Base-by-base conservation (phyloP, 129 eudicot species). In the Pittosporum tobira region DNA sequence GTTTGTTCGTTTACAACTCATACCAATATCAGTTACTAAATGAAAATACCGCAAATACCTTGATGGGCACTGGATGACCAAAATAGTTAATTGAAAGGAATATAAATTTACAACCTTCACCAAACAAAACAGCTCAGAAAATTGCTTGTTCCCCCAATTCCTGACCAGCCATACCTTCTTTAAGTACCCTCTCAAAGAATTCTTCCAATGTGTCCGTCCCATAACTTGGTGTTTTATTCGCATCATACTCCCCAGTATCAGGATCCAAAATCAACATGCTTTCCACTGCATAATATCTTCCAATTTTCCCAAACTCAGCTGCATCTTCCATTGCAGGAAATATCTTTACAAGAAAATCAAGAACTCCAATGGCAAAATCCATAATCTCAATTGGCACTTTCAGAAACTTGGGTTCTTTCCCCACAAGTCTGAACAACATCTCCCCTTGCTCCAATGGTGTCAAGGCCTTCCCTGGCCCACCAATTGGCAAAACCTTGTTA, bases 381-480 rank as follows among this genome's bases (percentile, higher is more conserved):
- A 90, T 90, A 2, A 90, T 81, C 62, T 81, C 86, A 36, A 90
- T 90, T 0, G 97, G 97, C 13, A 90, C 97, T 68, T 90, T 90
- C 5, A 90, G 43, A 49, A 90, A 85, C 71, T 75, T 82, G 1
- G 97, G 94, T 12, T 90, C 73, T 67, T 80, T 90, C 18, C 95
- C 95, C 14, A 61, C 74, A 26, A 90, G 83, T 40, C 59, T 85
- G 76, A 79, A 90, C 75, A 90, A 54, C 86, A 90, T 82, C 72
- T 90, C 95, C 76, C 97, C 97, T 78, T 90, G 97, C 65, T 85
- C 95, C 57, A 85, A 73, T 16, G 97, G 97, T 2, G 97, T 90
- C 84, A 90, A 64, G 0, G 97, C 95, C 65, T 85, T 72, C 45
- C 95, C 97, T 0, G 97, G 95, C 5, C 97, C 95, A 31, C 97